Evolutionary conservation across 805 yeast genomes (phyloP).

Genomic region (Priceomyces castillae): DNA sequence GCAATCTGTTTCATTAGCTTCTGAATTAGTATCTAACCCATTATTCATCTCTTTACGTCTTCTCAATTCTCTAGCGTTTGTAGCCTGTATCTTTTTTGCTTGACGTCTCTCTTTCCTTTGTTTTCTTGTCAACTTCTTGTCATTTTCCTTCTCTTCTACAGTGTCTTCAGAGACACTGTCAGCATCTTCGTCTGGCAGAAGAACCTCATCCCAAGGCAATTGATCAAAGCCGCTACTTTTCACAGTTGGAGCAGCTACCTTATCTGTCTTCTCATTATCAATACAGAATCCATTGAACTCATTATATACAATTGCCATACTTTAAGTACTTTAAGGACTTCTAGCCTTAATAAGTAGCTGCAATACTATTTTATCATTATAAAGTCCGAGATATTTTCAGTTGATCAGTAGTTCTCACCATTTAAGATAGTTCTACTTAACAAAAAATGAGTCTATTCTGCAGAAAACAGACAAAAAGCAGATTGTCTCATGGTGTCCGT

Average conservation of each 20-base stretch:
- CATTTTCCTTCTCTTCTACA: constrained; percentile 3
- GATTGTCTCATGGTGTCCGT: not conserved
- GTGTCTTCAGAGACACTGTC: constrained; percentile 7
- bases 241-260: not conserved
- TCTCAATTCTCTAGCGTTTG: constrained; percentile 15
- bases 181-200: constrained; percentile 7
- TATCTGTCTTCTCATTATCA: not conserved
- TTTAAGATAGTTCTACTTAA: too few relatives aligned
- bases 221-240: constrained; percentile 41
- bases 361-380: not conserved
- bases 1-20: not conserved
- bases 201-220: constrained; percentile 16
- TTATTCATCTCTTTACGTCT: constrained; percentile 11
- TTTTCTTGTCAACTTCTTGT: constrained; percentile 15
- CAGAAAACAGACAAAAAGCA: constrained; percentile 1
- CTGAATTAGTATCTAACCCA: not conserved
- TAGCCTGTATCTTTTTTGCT: constrained; percentile 21
- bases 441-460: not conserved
- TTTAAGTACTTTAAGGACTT: not conserved
- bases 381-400: not conserved
- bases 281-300: constrained; percentile 14
- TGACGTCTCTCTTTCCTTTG: constrained; percentile 21
- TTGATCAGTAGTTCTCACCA: too few relatives aligned
- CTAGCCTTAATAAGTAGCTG: not conserved
- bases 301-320: constrained; percentile 10